phyloP scores from a whole-genome alignment of 345 rosid species.

The Eucalyptus sideroxylon region DNA sequence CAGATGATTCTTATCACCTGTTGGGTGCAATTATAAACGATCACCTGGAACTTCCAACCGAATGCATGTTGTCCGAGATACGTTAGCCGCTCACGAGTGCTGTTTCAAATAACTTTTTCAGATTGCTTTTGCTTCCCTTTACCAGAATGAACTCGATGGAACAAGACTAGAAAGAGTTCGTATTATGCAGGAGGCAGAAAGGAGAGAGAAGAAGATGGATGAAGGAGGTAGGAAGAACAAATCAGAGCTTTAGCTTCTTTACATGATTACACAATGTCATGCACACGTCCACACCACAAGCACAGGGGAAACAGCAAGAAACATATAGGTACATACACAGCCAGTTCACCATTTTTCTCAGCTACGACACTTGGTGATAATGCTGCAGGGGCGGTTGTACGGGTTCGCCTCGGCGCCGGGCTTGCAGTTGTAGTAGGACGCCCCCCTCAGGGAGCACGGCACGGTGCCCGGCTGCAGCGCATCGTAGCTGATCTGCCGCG shows the following conservation, averaged over 20 bases:
- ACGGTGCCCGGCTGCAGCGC: constrained; percentile 48
- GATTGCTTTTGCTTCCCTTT: background rate
- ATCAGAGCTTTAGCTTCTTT: background rate
- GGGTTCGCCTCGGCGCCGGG: constrained; percentile 77
- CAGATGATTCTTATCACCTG: background rate
- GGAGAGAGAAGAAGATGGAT: background rate
- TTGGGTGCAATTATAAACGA: background rate
- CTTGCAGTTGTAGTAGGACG: constrained; percentile 74
- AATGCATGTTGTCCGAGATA: background rate
- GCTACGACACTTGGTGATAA: constrained; percentile 61
- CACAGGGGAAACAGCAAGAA: background rate
- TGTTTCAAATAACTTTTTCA: background rate
- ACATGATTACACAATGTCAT: background rate
- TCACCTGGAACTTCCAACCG: background rate
- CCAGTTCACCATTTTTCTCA: background rate
- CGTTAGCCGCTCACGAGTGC: background rate
- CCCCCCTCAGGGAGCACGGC: constrained; percentile 79
- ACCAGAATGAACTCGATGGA: background rate
- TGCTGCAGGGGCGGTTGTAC: constrained; percentile 60
- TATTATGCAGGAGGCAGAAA: background rate
- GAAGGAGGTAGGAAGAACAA: background rate
- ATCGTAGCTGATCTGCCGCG: constrained; percentile 52
- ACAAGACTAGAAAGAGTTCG: background rate
- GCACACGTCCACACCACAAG: background rate
- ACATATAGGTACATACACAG: background rate